Evolutionary conservation across 306 rosid genomes (phyloP), one percentile per base, ranked within the genome.

Genomic region (Cucumis melo): DNA sequence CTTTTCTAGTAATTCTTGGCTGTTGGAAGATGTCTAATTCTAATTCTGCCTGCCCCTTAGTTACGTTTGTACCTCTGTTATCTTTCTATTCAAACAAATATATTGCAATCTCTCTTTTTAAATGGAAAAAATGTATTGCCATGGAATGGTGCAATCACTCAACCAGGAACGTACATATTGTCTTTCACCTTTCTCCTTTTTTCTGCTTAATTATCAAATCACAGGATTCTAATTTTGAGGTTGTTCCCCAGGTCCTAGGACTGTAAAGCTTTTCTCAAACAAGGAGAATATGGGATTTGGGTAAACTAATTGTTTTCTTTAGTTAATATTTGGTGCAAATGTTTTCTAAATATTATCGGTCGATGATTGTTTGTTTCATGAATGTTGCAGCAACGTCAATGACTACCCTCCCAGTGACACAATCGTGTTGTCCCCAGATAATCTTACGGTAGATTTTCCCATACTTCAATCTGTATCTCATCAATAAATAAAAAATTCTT

Each of bases 201-300:
- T 63, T 64, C 48, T 62, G 55, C 78, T 77, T 73, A 53, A 55
- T 46, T 70, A 56, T 39, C 80, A 56, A 51, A 62, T 73, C 50
- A 36, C 32, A 79, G 79, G 78, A 16, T 51, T 79, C 42, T 80
- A 79, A 85, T 82, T 34, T 50, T 55, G 36, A 48, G 23, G 66
- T 86, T 80, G 74, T 74, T 70, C 76, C 77, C 76, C 85, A 92
- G 97, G 97, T 80, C 99, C 99, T 62, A 92, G 89, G 85, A 92
- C 97, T 8, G 92, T 94, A 76, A 94, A 94, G 83, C 86, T 94
- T 66, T 94, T 87, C 76, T 87, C 99, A 65, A 94, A 94, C 89
- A 94, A 81, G 89, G 99, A 94, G 86, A 91, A 94, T 85, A 94
- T 94, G 99, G 99, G 99, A 65, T 94, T 94, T 77, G 89, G 97